Conservation (phyloP, 2,329 filamentous ascomycete species). For the Colletotrichum horii region DNA sequence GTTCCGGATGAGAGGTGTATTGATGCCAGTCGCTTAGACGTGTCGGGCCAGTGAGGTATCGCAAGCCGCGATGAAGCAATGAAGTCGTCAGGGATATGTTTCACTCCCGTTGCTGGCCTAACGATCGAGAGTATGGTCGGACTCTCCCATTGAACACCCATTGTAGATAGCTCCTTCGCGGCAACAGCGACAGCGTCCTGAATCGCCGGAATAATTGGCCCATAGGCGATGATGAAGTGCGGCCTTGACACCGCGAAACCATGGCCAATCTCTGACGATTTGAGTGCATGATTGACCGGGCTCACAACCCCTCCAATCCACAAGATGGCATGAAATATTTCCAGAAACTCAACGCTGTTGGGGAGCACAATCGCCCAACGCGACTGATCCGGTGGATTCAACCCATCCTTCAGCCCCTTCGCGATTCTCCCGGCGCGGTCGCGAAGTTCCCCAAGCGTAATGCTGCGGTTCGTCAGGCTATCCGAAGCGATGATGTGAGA, state of each 20-base stretch:
- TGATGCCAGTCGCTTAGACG: constrained; percentile 36
- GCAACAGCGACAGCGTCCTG: constrained; percentile 38
- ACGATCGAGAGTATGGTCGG: constrained; percentile 41
- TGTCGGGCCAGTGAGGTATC: constrained; percentile 41
- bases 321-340: constrained; percentile 44
- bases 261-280: constrained; percentile 43
- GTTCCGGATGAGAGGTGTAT: constrained; percentile 65
- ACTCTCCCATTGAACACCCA: constrained; percentile 34
- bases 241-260: constrained; percentile 46
- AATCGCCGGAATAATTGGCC: constrained; percentile 32
- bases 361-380: constrained; percentile 49
- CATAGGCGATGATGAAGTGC: constrained; percentile 44
- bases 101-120: constrained; percentile 21
- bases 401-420: constrained; percentile 37
- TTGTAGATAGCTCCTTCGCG: constrained; percentile 24
- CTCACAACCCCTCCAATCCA: constrained; percentile 45
- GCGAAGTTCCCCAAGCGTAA: constrained; percentile 47
- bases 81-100: constrained; percentile 39
- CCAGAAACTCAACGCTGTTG: constrained; percentile 50
- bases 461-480: constrained; percentile 47
- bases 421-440: constrained; percentile 45
- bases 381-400: constrained; percentile 37
- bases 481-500: constrained; percentile 49
- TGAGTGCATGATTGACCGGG: constrained; percentile 44
- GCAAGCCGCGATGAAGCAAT: constrained; percentile 31